Evolutionary conservation across 768 basidiomycete species (phyloP).

Genomic region (Nidula microcarpa): DNA sequence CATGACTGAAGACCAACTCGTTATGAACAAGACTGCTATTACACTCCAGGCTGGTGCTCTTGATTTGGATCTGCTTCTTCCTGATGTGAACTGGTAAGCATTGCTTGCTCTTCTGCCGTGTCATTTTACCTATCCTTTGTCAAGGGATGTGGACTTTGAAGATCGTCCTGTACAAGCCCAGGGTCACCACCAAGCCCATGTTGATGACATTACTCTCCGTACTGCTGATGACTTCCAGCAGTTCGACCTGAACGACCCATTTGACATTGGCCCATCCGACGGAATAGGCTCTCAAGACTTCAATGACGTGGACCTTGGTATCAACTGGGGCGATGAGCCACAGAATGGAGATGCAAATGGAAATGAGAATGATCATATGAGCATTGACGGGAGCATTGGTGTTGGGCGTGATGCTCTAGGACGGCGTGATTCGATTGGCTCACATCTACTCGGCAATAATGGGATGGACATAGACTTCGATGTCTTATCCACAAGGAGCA

Average conservation of each 20-base stretch:
- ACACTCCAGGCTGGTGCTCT: constrained; percentile 76
- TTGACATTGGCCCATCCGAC: constrained; percentile 74
- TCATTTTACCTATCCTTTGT: constrained; percentile 8
- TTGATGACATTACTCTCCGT: constrained; percentile 86
- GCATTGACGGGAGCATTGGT: constrained; percentile 61
- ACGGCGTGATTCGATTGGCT: constrained; percentile 57
- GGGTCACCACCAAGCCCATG: constrained; percentile 79
- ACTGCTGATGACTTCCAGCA: constrained; percentile 69
- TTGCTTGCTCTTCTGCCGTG: neutral
- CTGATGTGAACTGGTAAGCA: constrained; percentile 76
- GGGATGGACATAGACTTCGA: constrained; percentile 55
- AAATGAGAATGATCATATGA: constrained; percentile 46
- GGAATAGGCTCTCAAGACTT: constrained; percentile 88
- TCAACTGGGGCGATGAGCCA: constrained; percentile 70
- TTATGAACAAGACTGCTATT: constrained; percentile 84
- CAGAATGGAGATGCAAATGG: constrained; percentile 26
- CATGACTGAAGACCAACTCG: constrained; percentile 91
- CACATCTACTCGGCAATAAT: constrained; percentile 50
- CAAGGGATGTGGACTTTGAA: constrained; percentile 80
- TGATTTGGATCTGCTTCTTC: constrained; percentile 76
- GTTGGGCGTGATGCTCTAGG: constrained; percentile 70
- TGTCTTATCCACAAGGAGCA: constrained; percentile 52
- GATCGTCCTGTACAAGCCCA: constrained; percentile 60
- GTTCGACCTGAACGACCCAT: constrained; percentile 68
- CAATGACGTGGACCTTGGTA: constrained; percentile 66